These are phyloP conservation scores for Populus pruinosa DNA, from an alignment of 345 rosid genomes.

Conservation along the genomic window DNA sequence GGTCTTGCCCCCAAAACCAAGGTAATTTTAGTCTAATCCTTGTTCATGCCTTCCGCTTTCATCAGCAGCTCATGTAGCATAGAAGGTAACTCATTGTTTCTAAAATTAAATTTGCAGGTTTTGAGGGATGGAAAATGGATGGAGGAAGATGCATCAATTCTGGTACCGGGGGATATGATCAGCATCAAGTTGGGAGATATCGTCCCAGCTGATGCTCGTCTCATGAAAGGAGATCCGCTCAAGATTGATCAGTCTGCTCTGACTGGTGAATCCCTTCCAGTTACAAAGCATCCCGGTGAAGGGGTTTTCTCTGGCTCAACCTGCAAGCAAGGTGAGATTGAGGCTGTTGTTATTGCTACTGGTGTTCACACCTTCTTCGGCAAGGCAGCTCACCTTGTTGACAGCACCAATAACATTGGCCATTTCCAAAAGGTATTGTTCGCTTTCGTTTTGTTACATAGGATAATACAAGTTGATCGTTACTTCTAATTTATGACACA, in stretches of 20 bases:
- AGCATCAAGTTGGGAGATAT: slow-evolving; percentile 91
- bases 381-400: slow-evolving; percentile 94
- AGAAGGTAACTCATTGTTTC: not conserved
- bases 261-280: slow-evolving; percentile 86
- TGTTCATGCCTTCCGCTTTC: not conserved
- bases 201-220: slow-evolving; percentile 91
- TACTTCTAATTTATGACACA: not conserved
- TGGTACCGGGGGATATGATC: slow-evolving; percentile 89
- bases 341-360: slow-evolving; percentile 87
- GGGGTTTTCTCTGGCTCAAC: slow-evolving; percentile 88
- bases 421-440: slow-evolving; percentile 77
- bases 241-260: slow-evolving; percentile 92
- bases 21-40: slow-evolving; percentile 29
- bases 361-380: slow-evolving; percentile 97
- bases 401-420: slow-evolving; percentile 87
- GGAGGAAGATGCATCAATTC: slow-evolving; percentile 72
- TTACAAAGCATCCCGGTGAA: slow-evolving; percentile 64
- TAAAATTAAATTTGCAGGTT: slow-evolving; percentile 35
- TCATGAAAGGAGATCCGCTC: slow-evolving; percentile 82
- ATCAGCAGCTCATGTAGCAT: not conserved
- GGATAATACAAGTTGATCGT: not conserved
- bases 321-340: slow-evolving; percentile 94
- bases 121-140: slow-evolving; percentile 81
- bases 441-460: not conserved
- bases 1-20: slow-evolving; percentile 88